phyloP scores from a whole-genome alignment of 345 rosid species.

The Kernera saxatilis region DNA sequence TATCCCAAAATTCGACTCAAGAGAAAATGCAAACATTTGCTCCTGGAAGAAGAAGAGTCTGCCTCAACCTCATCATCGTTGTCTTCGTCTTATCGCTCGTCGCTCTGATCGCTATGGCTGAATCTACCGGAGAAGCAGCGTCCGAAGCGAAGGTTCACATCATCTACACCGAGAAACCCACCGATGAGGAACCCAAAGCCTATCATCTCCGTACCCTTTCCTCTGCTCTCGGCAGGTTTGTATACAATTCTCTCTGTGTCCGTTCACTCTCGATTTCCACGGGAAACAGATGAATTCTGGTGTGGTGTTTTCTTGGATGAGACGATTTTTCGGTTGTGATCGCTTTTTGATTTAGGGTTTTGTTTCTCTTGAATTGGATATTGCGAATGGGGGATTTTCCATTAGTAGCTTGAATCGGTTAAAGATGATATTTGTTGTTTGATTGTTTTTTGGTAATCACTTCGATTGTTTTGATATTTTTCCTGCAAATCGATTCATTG shows the following conservation, averaged over 20 bases:
- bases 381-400: not conserved
- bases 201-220: slow-evolving; percentile 70
- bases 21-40: slow-evolving; percentile 2
- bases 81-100: not conserved
- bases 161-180: slow-evolving; percentile 70
- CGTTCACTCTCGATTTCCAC: not conserved
- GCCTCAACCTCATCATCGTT: not conserved
- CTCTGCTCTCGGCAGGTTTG: slow-evolving; percentile 70
- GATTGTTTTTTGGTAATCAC: not conserved
- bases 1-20: slow-evolving; percentile 8
- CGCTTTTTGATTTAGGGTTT: not conserved
- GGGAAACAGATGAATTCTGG: not conserved
- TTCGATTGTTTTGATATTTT: not conserved
- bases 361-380: not conserved
- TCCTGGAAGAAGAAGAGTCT: not conserved
- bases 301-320: not conserved
- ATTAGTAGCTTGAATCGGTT: not conserved
- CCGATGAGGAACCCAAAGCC: slow-evolving; percentile 54
- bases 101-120: slow-evolving; percentile 42
- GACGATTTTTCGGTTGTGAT: not conserved
- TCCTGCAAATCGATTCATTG: not conserved
- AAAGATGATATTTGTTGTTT: not conserved
- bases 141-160: slow-evolving; percentile 59
- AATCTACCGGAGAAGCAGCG: slow-evolving; percentile 21
- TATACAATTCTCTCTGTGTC: not conserved